Percentiles rank a stretch among this genome's conserved stretches.
phyloP scores from a whole-genome alignment of 2,329 filamentous ascomycete genomes.

The Seiridium cupressi region DNA sequence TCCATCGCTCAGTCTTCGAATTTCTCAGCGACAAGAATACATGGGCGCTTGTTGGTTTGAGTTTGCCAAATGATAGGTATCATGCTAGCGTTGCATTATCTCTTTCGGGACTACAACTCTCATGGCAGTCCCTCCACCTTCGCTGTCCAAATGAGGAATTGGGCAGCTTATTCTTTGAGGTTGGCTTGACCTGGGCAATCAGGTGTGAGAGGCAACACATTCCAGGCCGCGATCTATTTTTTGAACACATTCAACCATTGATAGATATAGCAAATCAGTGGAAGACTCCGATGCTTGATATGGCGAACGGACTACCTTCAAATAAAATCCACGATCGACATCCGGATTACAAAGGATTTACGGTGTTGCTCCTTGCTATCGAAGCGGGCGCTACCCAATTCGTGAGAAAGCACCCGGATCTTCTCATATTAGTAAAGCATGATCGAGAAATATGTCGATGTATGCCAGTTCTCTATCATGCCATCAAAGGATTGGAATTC shows the following conservation, averaged over 20 bases:
- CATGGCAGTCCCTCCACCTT: neutral
- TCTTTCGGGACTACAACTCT: neutral
- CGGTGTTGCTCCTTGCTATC: neutral
- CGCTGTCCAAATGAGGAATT: neutral
- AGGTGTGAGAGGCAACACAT: neutral
- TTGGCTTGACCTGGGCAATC: neutral
- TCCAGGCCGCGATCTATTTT: neutral
- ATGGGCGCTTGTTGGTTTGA: neutral
- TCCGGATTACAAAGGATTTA: neutral
- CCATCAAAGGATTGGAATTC: neutral
- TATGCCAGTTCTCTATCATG: neutral
- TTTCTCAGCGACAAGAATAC: neutral
- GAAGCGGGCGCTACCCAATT: neutral
- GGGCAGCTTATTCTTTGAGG: neutral
- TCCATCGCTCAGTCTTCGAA: neutral
- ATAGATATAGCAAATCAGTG: neutral
- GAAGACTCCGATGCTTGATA: neutral
- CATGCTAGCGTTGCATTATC: neutral
- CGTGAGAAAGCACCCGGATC: neutral
- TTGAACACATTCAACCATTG: neutral
- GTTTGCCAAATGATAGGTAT: neutral
- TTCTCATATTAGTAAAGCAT: neutral
- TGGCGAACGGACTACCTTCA: neutral
- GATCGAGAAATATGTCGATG: neutral
- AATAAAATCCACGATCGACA: neutral